A percentile compares a stretch with the other conserved stretches of the same genome.
Evolutionary conservation across 257 asterid species (phyloP).

Genomic region (Scutellaria barbata): DNA sequence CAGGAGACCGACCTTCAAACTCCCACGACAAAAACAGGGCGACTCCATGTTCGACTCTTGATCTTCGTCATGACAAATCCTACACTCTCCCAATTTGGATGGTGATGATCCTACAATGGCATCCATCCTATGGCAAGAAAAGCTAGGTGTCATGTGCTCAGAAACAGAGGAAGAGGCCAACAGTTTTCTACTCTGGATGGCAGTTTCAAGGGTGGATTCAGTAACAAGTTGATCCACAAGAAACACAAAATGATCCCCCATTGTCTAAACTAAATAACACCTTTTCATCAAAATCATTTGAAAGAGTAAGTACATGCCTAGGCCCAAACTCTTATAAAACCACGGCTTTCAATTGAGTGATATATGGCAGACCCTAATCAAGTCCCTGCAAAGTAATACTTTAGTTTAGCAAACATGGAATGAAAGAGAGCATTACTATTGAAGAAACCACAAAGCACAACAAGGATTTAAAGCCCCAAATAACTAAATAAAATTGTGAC

Average conservation of each 20-base stretch:
- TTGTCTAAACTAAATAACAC: constrained; percentile 33
- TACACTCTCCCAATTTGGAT: constrained; percentile 64
- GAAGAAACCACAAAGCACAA: constrained; percentile 1
- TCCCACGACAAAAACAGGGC: constrained; percentile 91
- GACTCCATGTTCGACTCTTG: constrained; percentile 78
- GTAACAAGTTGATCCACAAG: constrained; percentile 54
- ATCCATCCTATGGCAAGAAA: constrained; percentile 61
- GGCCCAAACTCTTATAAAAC: constrained; percentile 24
- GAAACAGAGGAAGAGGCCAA: constrained; percentile 32
- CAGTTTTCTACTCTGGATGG: constrained; percentile 44
- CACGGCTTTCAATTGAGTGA: constrained; percentile 23
- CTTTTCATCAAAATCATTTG: constrained; percentile 25
- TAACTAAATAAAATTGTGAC: background rate
- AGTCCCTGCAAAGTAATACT: constrained; percentile 35
- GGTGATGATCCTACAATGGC: constrained; percentile 44
- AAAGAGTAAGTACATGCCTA: constrained; percentile 36
- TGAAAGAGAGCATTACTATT: background rate
- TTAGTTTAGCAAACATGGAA: constrained; percentile 6
- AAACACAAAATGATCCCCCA: constrained; percentile 55
- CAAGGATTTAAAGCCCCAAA: background rate
- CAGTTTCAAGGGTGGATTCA: constrained; percentile 57
- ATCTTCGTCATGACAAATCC: constrained; percentile 90
- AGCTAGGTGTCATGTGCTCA: constrained; percentile 37
- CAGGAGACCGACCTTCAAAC: constrained; percentile 65
- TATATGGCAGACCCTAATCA: constrained; percentile 25